phyloP scores from a whole-genome alignment of 148 eudicot species.

The Rhododendron vialii region DNA sequence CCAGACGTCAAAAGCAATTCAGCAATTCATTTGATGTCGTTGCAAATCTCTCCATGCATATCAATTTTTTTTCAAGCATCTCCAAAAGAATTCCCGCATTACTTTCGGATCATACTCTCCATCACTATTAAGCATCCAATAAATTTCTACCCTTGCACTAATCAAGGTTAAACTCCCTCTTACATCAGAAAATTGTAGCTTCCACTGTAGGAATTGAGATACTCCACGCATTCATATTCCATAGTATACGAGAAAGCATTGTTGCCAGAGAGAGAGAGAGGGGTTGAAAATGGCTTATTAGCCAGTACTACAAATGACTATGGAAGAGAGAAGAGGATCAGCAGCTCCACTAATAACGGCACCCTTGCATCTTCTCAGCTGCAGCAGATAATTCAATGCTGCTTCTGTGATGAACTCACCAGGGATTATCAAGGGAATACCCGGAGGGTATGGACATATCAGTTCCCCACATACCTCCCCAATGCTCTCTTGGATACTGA shows the following conservation, averaged over 20 bases:
- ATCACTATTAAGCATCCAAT: background rate
- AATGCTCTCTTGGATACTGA: slow-evolving; percentile 36
- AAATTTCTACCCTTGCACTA: background rate
- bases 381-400: slow-evolving; percentile 32
- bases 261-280: background rate
- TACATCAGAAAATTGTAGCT: background rate
- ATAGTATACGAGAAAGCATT: background rate
- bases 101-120: background rate
- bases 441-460: slow-evolving; percentile 85
- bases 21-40: background rate
- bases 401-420: slow-evolving; percentile 52
- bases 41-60: background rate
- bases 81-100: too few relatives aligned
- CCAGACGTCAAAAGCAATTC: background rate
- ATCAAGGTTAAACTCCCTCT: background rate
- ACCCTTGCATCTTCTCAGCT: slow-evolving; percentile 35
- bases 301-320: slow-evolving; percentile 39
- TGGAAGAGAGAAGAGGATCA: slow-evolving; percentile 44
- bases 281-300: background rate
- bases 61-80: background rate
- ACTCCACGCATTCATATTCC: background rate
- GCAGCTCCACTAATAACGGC: slow-evolving; percentile 53
- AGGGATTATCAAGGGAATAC: slow-evolving; percentile 62
- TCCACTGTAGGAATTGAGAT: background rate
- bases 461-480: slow-evolving; percentile 79